Evolutionary conservation across 2,329 filamentous ascomycete species (phyloP), one percentile per base, ranked within the genome.

Genomic region (Harringtonia lauricola): DNA sequence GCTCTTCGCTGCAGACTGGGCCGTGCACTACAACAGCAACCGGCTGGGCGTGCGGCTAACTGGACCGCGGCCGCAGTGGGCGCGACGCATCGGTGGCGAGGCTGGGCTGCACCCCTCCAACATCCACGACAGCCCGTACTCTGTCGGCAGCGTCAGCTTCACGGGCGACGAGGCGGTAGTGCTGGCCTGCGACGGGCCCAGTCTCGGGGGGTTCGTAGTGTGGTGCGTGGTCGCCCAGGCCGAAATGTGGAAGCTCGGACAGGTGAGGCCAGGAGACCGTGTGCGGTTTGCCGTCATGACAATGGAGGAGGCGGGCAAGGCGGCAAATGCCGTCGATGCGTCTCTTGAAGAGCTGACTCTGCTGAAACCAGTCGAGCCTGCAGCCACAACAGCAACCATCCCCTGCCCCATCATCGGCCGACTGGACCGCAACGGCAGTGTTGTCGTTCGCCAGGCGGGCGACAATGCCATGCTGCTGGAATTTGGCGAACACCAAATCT

Each of bases 201-300:
- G 62, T 29, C 57, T 67, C 0, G 64, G 64, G 15, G 64, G 64
- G 0, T 66, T 68, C 19, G 55, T 67, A 3, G 60, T 63, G 1
- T 61, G 62, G 22, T 63, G 57, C 18, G 59, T 61, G 0, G 56
- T 68, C 5, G 57, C 57, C 6, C 57, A 58, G 13, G 59, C 59
- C 1, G 63, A 67, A 28, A 52, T 66, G 51, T 67, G 62, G 62
- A 66, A 65, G 49, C 47, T 67, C 21, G 65, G 64, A 10, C 64
- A 65, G 45, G 53, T 63, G 14, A 56, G 56, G 8, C 61, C 63
- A 2, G 64, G 65, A 1, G 64, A 67, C 45, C 54, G 49, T 14
- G 55, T 65, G n/a, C 53, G 50, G 0, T 57, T 66, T 29, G 52
- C 51, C 2, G 54, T 58, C 10, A 54, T 64, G 4, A 8, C 24